Evolutionary conservation across 2,329 filamentous ascomycete species (phyloP), one percentile per base, ranked within the genome.

Genomic region (Penicillium sp.): DNA sequence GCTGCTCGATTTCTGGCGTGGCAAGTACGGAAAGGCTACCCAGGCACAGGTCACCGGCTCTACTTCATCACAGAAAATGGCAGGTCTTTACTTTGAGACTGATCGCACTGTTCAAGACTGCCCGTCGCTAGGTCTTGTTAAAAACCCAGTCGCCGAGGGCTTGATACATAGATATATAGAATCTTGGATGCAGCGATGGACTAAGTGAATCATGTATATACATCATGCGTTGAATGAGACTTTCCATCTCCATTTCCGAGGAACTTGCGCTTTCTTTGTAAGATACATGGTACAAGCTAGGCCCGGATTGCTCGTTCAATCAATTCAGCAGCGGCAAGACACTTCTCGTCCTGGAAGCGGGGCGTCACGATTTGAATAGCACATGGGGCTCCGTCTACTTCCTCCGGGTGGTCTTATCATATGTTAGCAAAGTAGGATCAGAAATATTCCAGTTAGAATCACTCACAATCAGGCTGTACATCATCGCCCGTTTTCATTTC

Each of bases 1-100:
- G 69, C 73, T 85, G 0, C 59, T 84, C 2, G 82, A 84, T 51
- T 86, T 83, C 71, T 85, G 85, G 64, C 68, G 73, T 8, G 74
- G 75, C 0, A 85, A 85, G 64, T 86, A 85, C 60, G 79, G 38
- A 2, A 30, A 25, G 2, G 10, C 11, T 19, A 14, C 28, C 2
- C n/a, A 3, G 22, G 10, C 37, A 22, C 51, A 52, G 16, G 40
- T 11, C 5, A 26, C 40, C 11, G 26, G 3, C 11, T 30, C 19
- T 22, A 22, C 40, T 19, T 7, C 10, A 35, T 13, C 19, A 16
- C 28, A 45, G 14, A 52, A 40, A 51, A 30, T 16, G 22, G 52
- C 6, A 3, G 58, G 58, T 8, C 60, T 68, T 45, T 35, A 22
- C 0, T 68, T 69, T 13, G 58, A 68, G 25, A 68, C 65, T 16